Base-by-base conservation (phyloP, 805 yeast genomes). In the Grigorovia yakushimaensis region DNA sequence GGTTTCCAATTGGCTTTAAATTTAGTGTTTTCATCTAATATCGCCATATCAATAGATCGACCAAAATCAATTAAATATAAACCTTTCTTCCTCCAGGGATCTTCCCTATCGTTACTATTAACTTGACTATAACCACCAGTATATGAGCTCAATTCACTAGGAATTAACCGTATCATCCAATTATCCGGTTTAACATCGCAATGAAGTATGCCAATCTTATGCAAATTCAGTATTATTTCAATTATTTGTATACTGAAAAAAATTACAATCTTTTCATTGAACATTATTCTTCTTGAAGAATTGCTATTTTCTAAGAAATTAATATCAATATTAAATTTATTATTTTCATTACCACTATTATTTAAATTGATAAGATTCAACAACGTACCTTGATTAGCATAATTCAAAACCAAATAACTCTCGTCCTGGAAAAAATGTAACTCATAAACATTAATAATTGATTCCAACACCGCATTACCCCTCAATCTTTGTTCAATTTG, bases 131-230 rank as follows among this genome's bases (percentile, higher is more conserved):
- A 9, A 33, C 17, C n/a, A 13, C 37, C 37, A 13, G 37, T 33
- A n/a, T 33, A 33, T 33, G 37, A 33, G 4, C 7, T 15, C 15
- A 33, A 33, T 33, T 33, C 7, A 11, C 17, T 7, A 10, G 45
- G 37, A 15, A 68, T 65, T 39, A 84, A 70, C 38, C 84, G 65
- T 0, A 87, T 58, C 94, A 88, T 84, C 53, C 93, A 84, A 59
- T 88, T 88, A 52, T 85, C 95, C 0, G 95, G 82, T 58, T 84
- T 85, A 46, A 88, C 63, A 60, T 88, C 95, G 1, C 95, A 94
- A 66, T 88, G 96, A 11, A 88, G 70, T 1, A 88, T 78, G 0
- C 82, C 82, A 15, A 74, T 63, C 0, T 64, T 61, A 58, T 88
- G 96, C n/a, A 89, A 62, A 2, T 68, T 62, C 45, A 79, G 80